These are phyloP conservation scores for Aspergillus proliferans DNA, from an alignment of 2,329 filamentous ascomycete genomes.

Conservation along the genomic window DNA sequence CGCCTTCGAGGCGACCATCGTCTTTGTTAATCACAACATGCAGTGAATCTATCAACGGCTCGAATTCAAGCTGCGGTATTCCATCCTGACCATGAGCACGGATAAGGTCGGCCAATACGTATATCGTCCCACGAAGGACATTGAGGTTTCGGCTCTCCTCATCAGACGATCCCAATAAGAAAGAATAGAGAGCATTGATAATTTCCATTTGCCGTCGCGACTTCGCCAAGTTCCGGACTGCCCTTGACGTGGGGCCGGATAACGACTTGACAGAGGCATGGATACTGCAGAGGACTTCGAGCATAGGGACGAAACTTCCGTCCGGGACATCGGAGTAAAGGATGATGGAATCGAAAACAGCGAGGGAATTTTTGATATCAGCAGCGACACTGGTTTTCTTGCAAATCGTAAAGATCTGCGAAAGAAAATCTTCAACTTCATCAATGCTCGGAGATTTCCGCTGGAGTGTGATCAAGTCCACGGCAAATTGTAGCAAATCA, in stretches of 20 bases:
- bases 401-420: conserved; percentile 35
- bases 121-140: conserved; percentile 35
- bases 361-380: conserved; percentile 38
- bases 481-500: conserved; percentile 36
- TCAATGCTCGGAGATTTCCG: conserved; percentile 29
- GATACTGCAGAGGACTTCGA: conserved; percentile 40
- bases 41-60: conserved; percentile 31
- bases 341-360: conserved; percentile 39
- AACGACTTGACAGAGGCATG: conserved; percentile 39
- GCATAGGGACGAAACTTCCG: conserved; percentile 29
- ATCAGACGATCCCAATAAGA: conserved; percentile 28
- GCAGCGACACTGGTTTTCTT: conserved; percentile 35
- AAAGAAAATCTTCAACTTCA: conserved; percentile 32
- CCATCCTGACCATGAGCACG: conserved; percentile 34
- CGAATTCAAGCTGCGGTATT: conserved; percentile 33
- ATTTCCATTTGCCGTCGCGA: conserved; percentile 34
- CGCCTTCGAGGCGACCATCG: conserved; percentile 34
- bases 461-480: conserved; percentile 39
- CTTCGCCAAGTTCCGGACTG: conserved; percentile 37
- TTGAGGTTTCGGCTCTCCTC: conserved; percentile 34
- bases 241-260: conserved; percentile 37
- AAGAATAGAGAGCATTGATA: conserved; percentile 31
- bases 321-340: conserved; percentile 35
- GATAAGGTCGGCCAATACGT: conserved; percentile 37
- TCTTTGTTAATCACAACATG: conserved; percentile 28